phyloP scores from a whole-genome alignment of 768 basidiomycete species.

The Tulasnella sp. region DNA sequence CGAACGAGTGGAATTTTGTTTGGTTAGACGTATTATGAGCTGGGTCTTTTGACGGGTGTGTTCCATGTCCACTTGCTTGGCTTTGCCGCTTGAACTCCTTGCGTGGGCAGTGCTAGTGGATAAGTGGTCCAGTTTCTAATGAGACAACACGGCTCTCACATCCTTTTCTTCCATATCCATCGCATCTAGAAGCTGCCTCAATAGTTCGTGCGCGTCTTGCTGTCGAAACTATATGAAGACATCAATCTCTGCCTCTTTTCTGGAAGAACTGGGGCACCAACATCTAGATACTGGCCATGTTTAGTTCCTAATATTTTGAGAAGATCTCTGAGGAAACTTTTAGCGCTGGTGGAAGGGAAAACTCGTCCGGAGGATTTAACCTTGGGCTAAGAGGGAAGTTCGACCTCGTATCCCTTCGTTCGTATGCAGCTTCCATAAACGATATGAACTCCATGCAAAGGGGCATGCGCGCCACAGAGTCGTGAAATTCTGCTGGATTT shows the following conservation, averaged over 20 bases:
- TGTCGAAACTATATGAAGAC: slow-evolving; percentile 53
- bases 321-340: slow-evolving; percentile 41
- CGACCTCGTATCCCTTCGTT: slow-evolving; percentile 44
- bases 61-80: slow-evolving; percentile 37
- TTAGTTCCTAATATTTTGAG: slow-evolving; percentile 66
- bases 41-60: background rate
- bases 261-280: slow-evolving; percentile 17
- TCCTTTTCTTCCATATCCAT: slow-evolving; percentile 95
- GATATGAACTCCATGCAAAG: slow-evolving; percentile 61
- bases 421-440: slow-evolving; percentile 57
- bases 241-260: background rate
- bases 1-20: slow-evolving; percentile 51
- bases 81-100: slow-evolving; percentile 66
- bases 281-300: slow-evolving; percentile 87
- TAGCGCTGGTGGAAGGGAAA: background rate
- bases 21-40: background rate
- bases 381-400: slow-evolving; percentile 55
- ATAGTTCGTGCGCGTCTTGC: slow-evolving; percentile 92
- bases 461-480: slow-evolving; percentile 53
- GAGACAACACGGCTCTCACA: slow-evolving; percentile 39
- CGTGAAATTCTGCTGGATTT: slow-evolving; percentile 34
- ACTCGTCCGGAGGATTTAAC: slow-evolving; percentile 27
- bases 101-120: background rate
- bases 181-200: slow-evolving; percentile 80
- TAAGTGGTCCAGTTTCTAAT: background rate